A percentile compares a stretch with the other conserved stretches of the same genome.
Evolutionary conservation across 352 stramenopile species (phyloP).

Genomic region (Plasmopara halstedii): DNA sequence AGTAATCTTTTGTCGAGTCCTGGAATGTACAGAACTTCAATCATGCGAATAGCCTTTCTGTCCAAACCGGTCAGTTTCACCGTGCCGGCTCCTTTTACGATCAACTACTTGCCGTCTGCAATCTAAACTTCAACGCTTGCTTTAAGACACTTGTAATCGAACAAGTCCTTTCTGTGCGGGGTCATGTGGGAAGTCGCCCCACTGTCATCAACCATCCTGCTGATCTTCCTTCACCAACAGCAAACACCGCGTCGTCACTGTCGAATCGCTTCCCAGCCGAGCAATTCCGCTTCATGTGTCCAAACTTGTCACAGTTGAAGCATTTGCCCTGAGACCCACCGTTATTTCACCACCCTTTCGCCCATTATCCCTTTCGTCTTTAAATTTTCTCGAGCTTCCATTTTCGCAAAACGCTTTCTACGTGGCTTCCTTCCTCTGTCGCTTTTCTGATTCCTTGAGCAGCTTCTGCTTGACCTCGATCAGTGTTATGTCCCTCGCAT

Average conservation of each 20-base stretch:
- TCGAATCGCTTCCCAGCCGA: background rate
- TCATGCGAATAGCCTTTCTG: background rate
- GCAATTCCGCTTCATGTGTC: background rate
- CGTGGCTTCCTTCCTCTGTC: background rate
- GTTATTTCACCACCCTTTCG: background rate
- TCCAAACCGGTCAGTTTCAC: slow-evolving; percentile 5
- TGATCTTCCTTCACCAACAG: background rate
- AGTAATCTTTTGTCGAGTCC: background rate
- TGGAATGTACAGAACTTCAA: background rate
- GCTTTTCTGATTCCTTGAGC: background rate
- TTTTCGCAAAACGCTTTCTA: background rate
- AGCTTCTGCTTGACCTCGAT: background rate
- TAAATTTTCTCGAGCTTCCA: background rate
- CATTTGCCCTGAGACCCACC: background rate
- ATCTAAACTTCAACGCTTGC: background rate
- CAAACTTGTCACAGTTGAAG: background rate
- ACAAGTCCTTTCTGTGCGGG: background rate
- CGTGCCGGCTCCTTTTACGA: background rate
- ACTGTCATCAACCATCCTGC: background rate
- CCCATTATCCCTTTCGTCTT: background rate
- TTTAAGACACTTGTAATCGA: background rate
- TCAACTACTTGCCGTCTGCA: background rate
- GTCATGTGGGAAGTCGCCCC: background rate
- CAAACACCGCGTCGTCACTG: background rate
- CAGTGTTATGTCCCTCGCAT: background rate